Evolutionary conservation across 495 filamentous ascomycete genomes (phyloP).

Genomic region (Cercophora sp.): DNA sequence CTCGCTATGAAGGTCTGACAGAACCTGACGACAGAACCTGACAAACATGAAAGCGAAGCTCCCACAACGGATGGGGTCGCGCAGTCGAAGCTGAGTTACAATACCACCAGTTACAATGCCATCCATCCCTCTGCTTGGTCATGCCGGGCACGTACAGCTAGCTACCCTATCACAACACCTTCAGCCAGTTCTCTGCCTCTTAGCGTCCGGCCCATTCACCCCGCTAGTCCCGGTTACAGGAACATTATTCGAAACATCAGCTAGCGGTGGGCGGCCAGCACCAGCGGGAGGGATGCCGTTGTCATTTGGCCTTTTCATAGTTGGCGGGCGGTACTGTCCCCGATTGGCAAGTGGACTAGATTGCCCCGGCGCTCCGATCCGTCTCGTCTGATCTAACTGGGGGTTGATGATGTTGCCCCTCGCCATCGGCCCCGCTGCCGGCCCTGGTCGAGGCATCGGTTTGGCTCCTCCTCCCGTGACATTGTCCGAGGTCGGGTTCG

Average conservation of each 20-base stretch:
- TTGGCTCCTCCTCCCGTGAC: not conserved
- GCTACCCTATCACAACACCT: not conserved
- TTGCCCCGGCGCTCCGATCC: slow-evolving; percentile 68
- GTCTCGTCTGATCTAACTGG: slow-evolving; percentile 59
- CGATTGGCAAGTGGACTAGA: slow-evolving; percentile 57
- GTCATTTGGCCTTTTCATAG: slow-evolving; percentile 43
- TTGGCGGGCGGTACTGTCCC: slow-evolving; percentile 55
- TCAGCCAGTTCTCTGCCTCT: slow-evolving; percentile 40
- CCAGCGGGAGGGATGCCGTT: not conserved
- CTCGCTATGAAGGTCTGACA: too few species aligned
- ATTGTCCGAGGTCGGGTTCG: slow-evolving; percentile 11
- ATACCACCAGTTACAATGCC: too few species aligned
- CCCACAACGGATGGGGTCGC: too few species aligned
- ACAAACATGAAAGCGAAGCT: too few species aligned
- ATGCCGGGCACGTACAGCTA: not conserved
- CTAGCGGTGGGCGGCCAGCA: slow-evolving; percentile 29
- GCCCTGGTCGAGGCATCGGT: not conserved
- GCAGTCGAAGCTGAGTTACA: too few species aligned
- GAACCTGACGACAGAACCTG: too few species aligned
- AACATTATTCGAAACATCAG: slow-evolving; percentile 37
- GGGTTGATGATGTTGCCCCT: slow-evolving; percentile 63
- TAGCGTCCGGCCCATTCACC: slow-evolving; percentile 28
- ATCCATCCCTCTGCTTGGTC: too few species aligned
- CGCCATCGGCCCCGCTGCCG: slow-evolving; percentile 17
- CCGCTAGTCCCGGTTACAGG: slow-evolving; percentile 6